Conservation (phyloP, 139 green algal species). For the Chlamydomonas schloesseri region DNA sequence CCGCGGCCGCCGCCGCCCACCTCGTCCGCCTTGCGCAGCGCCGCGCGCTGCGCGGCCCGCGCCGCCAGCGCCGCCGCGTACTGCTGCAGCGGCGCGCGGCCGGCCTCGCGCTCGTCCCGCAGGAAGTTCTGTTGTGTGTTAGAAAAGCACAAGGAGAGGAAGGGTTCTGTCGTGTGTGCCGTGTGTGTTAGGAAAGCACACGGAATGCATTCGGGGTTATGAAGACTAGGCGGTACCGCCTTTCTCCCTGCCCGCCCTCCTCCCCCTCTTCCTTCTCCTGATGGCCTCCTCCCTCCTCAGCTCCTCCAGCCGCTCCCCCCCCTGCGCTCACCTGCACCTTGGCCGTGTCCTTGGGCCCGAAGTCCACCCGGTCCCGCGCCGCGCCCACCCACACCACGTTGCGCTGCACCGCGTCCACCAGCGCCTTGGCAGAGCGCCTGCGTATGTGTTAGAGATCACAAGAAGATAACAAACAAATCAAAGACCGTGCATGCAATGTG, state of each 20-base stretch:
- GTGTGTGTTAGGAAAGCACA: no score
- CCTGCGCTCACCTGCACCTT: slow-evolving; percentile 46
- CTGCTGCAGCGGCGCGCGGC: slow-evolving; percentile 69
- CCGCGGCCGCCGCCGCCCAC: background rate
- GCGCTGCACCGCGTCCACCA: slow-evolving; percentile 71
- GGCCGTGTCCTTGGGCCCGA: slow-evolving; percentile 81
- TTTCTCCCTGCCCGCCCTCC: no score
- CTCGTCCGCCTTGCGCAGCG: slow-evolving; percentile 44
- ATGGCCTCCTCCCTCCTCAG: background rate
- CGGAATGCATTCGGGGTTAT: no score
- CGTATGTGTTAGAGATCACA: no score
- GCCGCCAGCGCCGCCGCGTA: slow-evolving; percentile 60
- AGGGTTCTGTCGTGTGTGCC: no score
- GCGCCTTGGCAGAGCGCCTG: slow-evolving; percentile 51
- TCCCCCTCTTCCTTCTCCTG: no score
- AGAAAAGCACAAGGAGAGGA: no score
- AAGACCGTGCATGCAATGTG: no score
- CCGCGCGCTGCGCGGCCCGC: slow-evolving; percentile 61
- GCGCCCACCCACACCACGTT: slow-evolving; percentile 76
- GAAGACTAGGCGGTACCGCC: no score
- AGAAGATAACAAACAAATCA: no score
- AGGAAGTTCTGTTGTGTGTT: slow-evolving; percentile 38
- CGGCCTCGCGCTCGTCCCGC: slow-evolving; percentile 16
- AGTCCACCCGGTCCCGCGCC: slow-evolving; percentile 76
- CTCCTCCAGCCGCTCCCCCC: background rate